Evolutionary conservation across 495 filamentous ascomycete genomes (phyloP), one percentile per base, ranked within the genome.

Genomic region (Staphylotrichum tortipilum): DNA sequence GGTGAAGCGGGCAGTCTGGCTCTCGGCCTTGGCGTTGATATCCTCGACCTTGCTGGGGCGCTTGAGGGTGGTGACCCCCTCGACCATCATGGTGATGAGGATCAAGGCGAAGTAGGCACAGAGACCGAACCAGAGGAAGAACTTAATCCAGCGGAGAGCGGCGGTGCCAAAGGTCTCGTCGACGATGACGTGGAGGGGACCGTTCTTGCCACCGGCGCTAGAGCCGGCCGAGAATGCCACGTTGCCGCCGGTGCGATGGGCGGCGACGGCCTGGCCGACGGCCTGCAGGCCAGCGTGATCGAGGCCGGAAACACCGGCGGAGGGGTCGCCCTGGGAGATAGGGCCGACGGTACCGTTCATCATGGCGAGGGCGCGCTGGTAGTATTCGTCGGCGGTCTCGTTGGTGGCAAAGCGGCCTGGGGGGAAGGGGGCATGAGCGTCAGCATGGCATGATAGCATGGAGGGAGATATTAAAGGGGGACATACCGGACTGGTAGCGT

Each of bases 111-210:
- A 63, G 53, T 94, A 98, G 7, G 77, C 76, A 61, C 85, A 69
- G 29, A 95, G 73, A 38, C 72, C 78, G 53, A 94, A 94, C 65
- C 78, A 83, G 15, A 89, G 58, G 17, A 94, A 39, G 57, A 95
- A 94, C 58, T 87, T 94, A 61, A 89, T 71, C 90, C 88, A 95
- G 61, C 88, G 86, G 66, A 96, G 94, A 42, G 95, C 72, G 6
- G 73, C 74, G 52, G 79, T 81, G 44, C 86, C 81, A 30, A 85
- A 71, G 14, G 87, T 85, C 60, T 98, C 90, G 53, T 96, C 90
- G n/a, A 97, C 88, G 17, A 97, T 88, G 17, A 98, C 92, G 61
- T 97, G 87, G 30, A 97, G 73, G 12, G 90, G 92, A 36, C 81
- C 78, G 30, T 82, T 80, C 68, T 89, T 91, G 3, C 73, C 82